Evolutionary conservation across 768 basidiomycete genomes (phyloP).

Genomic region (Leccinum imitatum): DNA sequence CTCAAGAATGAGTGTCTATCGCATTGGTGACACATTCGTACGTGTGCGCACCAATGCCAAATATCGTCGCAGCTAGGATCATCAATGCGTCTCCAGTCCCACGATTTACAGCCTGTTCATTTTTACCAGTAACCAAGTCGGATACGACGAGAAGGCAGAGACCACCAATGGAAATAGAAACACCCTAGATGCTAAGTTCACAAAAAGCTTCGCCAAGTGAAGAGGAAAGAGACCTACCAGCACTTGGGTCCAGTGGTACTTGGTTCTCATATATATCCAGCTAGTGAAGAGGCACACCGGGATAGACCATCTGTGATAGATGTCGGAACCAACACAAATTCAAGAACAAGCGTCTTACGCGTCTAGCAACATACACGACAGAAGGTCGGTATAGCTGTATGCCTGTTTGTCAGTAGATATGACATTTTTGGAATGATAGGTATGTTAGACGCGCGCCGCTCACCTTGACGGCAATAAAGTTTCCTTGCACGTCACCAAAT

Average conservation of each 20-base stretch:
- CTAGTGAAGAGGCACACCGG: conserved; percentile 80
- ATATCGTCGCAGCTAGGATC: conserved; percentile 80
- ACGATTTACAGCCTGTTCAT: conserved; percentile 59
- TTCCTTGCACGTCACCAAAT: conserved; percentile 79
- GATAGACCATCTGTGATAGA: conserved; percentile 69
- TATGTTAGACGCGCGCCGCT: neutral
- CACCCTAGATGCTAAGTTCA: conserved; percentile 46
- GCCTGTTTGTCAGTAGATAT: conserved; percentile 41
- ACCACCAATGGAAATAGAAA: conserved; percentile 67
- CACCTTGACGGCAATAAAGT: conserved; percentile 80
- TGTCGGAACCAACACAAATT: neutral
- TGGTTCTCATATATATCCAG: conserved; percentile 76
- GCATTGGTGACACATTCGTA: neutral
- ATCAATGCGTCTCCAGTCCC: conserved; percentile 82
- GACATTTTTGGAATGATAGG: neutral
- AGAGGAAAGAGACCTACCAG: conserved; percentile 42
- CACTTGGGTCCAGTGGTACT: conserved; percentile 82
- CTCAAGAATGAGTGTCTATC: conserved; percentile 3
- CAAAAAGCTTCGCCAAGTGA: neutral
- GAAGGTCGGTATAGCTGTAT: conserved; percentile 78
- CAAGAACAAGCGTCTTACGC: conserved; percentile 46
- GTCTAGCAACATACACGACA: conserved; percentile 91
- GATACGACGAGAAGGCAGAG: conserved; percentile 78
- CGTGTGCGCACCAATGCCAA: conserved; percentile 69
- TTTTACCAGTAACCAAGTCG: conserved; percentile 73